Evolutionary conservation across 345 rosid genomes (phyloP).

Genomic region (Pistacia integerrima): DNA sequence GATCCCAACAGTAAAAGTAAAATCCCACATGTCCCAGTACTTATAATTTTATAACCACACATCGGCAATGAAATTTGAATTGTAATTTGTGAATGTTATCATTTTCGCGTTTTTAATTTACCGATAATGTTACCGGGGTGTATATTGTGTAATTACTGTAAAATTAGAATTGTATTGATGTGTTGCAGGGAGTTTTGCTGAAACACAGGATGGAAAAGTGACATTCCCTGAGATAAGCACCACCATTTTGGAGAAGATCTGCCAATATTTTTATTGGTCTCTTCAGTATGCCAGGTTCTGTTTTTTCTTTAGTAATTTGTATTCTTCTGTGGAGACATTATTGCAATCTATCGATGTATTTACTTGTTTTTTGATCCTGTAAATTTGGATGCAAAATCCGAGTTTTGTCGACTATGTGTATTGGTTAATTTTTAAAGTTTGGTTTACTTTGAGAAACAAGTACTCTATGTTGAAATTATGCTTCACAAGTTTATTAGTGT

Average conservation of each 20-base stretch:
- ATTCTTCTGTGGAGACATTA: neutral
- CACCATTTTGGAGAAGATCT: constrained; percentile 43
- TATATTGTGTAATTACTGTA: too few relatives aligned
- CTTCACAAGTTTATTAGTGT: neutral
- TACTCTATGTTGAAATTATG: neutral
- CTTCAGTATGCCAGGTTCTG: constrained; percentile 47
- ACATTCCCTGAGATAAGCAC: constrained; percentile 53
- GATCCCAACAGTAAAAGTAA: too few relatives aligned
- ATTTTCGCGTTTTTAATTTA: neutral
- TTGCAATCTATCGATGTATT: neutral
- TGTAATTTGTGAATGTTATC: too few relatives aligned
- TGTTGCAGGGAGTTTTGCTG: constrained; percentile 43
- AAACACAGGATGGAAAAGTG: constrained; percentile 44
- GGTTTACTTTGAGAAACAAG: neutral
- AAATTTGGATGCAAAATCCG: neutral
- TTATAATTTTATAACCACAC: too few relatives aligned
- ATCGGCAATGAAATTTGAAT: neutral
- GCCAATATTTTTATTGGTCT: constrained; percentile 54
- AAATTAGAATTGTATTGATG: neutral
- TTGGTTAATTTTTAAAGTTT: neutral
- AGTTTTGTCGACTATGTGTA: neutral
- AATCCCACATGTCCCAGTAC: too few relatives aligned
- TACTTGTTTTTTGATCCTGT: neutral
- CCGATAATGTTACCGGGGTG: too few relatives aligned
- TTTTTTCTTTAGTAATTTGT: neutral